These are phyloP conservation scores for Yarrowia divulgata DNA, from an alignment of 805 yeast genomes.

Conservation along the genomic window DNA sequence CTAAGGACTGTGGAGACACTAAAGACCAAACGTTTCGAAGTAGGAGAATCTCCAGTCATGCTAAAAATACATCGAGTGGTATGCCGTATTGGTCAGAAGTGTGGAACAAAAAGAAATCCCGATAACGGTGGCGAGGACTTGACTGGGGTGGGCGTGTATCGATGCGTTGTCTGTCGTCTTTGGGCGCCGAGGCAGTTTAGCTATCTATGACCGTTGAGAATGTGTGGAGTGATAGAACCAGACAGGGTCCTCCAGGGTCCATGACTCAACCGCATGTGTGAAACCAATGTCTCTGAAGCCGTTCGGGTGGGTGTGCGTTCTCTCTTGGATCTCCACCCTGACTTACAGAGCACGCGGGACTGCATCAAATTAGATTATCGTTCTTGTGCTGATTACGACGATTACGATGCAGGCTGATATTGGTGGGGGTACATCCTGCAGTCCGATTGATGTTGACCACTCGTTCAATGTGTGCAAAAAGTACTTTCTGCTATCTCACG, in stretches of 20 bases:
- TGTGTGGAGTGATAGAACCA: background rate
- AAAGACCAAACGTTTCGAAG: too few relatives aligned
- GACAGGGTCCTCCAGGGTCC: constrained; percentile 22
- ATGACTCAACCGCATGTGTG: background rate
- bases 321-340: constrained; percentile 7
- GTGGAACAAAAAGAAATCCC: constrained; percentile 2
- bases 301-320: constrained; percentile 17
- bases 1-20: too few relatives aligned
- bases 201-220: constrained; percentile 3
- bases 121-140: background rate
- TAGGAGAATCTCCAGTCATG: background rate
- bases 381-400: background rate
- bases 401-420: background rate
- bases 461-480: too few relatives aligned
- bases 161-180: background rate
- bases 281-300: background rate
- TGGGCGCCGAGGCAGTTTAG: background rate
- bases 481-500: too few relatives aligned
- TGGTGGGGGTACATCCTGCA: background rate
- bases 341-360: too few relatives aligned
- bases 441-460: too few relatives aligned
- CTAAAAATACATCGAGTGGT: background rate
- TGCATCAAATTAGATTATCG: background rate
- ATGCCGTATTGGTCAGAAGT: background rate
- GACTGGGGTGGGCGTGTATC: background rate